Evolutionary conservation across 768 basidiomycete species (phyloP), one percentile per base, ranked within the genome.

Genomic region (Suillus sp.): DNA sequence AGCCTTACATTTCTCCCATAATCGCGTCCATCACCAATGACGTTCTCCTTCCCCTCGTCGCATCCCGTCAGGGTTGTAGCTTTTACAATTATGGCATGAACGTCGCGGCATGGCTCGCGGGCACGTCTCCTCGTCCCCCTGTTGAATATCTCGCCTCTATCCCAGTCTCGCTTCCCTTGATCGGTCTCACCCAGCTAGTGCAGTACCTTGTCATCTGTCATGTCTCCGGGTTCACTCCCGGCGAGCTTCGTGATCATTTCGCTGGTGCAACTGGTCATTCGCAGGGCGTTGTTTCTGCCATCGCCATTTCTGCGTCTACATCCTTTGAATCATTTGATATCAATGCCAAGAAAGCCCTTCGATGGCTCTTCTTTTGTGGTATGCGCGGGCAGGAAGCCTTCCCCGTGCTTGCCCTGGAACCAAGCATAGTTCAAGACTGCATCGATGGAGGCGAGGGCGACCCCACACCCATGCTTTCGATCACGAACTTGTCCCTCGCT

Each of bases 251-350:
- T 43, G 77, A 81, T 53, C 84, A 84, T 53, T 83, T 99, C 61
- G 81, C 86, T 11, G 96, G 96, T 38, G 87, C 95, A 2, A 99
- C 97, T 18, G 97, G 97, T 37, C 97, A 99, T 78, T 98, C 96
- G 2, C 96, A 99, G 76, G 97, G 97, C 67, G 87, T 99, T 69
- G 89, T 97, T 55, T 93, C 96, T 14, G 97, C 97, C n/a, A 85
- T 96, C 59, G 89, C 86, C 43, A 87, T 98, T 70, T 84, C 96
- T 8, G 87, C 92, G 5, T 94, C 95, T 5, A 81, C 81, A 20
- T 86, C 88, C 30, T 87, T 88, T 65, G 88, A 89, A 54, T 87
- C 89, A 3, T 92, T 94, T 76, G 79, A 84, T 62, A 77, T 78
- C 63, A 96, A 97, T 77, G 82, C 87, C 10, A 79, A 83, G 72